Conservation (phyloP, 257 asterid genomes). For the Rauvolfia tetraphylla region DNA sequence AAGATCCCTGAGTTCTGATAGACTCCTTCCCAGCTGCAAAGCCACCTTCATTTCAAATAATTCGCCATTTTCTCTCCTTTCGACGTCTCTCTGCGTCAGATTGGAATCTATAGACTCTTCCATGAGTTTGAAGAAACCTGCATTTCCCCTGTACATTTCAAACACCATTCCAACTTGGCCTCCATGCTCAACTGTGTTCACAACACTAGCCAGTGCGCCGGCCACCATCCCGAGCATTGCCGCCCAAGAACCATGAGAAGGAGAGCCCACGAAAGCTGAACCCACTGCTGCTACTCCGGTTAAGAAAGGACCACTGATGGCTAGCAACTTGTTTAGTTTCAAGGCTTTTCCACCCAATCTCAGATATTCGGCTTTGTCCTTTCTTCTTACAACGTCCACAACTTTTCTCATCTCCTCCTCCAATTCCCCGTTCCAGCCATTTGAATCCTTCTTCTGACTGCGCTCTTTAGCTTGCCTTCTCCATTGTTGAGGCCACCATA, state of each 20-base stretch:
- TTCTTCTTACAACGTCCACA: slow-evolving; percentile 26
- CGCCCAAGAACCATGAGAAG: slow-evolving; percentile 29
- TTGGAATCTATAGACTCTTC: slow-evolving; percentile 54
- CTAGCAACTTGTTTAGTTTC: slow-evolving; percentile 49
- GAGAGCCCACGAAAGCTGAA: slow-evolving; percentile 29
- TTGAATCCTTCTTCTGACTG: slow-evolving; percentile 8
- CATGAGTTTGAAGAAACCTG: slow-evolving; percentile 64
- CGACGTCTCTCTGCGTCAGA: slow-evolving; percentile 28
- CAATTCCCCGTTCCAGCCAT: slow-evolving; percentile 51
- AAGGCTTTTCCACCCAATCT: slow-evolving; percentile 48
- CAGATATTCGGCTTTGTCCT: slow-evolving; percentile 52
- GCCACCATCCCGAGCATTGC: slow-evolving; percentile 39
- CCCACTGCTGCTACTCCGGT: slow-evolving; percentile 65
- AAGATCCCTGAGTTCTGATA: slow-evolving; percentile 55
- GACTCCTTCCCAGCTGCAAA: slow-evolving; percentile 63
- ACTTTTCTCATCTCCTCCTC: slow-evolving; percentile 55
- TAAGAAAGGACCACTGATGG: slow-evolving; percentile 49
- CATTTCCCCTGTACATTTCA: slow-evolving; percentile 77
- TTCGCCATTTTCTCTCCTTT: slow-evolving; percentile 20
- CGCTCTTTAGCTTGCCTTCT: slow-evolving; percentile 13
- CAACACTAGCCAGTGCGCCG: slow-evolving; percentile 65
- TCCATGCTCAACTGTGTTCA: slow-evolving; percentile 65
- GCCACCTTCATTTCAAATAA: slow-evolving; percentile 58
- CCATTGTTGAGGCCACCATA: slow-evolving; percentile 49
- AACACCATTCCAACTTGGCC: slow-evolving; percentile 81